Evolutionary conservation across 2,329 filamentous ascomycete species (phyloP).

Genomic region (Pseudonectria foliicola): DNA sequence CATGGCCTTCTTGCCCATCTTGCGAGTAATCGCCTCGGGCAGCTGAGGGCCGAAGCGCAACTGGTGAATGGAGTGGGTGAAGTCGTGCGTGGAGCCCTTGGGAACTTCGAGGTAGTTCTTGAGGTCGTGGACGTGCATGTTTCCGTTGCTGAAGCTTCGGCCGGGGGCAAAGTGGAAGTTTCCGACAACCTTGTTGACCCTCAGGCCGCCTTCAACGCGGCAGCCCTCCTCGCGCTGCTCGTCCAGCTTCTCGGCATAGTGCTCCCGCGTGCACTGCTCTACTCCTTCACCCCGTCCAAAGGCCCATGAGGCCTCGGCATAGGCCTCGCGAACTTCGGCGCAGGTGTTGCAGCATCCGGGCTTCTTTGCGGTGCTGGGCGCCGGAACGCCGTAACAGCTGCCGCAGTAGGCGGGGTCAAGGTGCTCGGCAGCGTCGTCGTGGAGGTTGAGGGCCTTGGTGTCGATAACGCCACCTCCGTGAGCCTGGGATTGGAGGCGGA

Average conservation of each 20-base stretch:
- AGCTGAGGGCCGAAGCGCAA: conserved; percentile 91
- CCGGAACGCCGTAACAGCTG: conserved; percentile 77
- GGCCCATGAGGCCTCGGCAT: conserved; percentile 82
- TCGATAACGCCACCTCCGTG: conserved; percentile 76
- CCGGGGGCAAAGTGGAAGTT: conserved; percentile 98
- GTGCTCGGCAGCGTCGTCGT: conserved; percentile 63
- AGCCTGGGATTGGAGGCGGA: conserved; percentile 63
- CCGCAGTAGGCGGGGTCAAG: conserved; percentile 91
- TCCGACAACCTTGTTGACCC: conserved; percentile 96
- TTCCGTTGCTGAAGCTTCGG: conserved; percentile 90
- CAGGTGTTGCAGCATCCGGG: conserved; percentile 94
- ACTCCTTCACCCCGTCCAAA: conserved; percentile 89
- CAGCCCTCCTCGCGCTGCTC: conserved; percentile 87
- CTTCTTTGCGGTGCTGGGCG: conserved; percentile 67
- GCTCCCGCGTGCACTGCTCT: conserved; percentile 91
- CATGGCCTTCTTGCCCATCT: conserved; percentile 43
- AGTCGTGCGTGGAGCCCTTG: conserved; percentile 67
- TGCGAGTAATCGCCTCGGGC: conserved; percentile 60
- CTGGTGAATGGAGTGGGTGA: conserved; percentile 81
- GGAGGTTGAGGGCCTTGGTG: conserved; percentile 57
- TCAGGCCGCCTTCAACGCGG: conserved; percentile 82
- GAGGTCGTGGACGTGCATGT: conserved; percentile 95
- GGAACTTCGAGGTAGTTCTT: conserved; percentile 85
- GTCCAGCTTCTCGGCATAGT: conserved; percentile 84
- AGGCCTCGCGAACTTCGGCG: conserved; percentile 92